Evolutionary conservation across 2,329 filamentous ascomycete species (phyloP).

Genomic region (Shiraia bambusicola): DNA sequence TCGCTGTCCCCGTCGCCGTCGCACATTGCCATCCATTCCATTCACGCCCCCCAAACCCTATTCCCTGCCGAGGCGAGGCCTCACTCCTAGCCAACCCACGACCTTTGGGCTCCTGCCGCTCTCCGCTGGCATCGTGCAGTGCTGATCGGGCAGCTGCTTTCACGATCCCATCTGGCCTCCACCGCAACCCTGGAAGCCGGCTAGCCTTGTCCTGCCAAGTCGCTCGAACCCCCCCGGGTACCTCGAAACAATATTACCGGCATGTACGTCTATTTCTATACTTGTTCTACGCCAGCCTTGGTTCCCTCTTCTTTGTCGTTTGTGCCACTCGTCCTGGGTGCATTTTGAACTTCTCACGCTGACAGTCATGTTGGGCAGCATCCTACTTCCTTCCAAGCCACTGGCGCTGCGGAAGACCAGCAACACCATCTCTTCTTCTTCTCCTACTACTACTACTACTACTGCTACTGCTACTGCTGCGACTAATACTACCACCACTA

Average conservation of each 20-base stretch:
- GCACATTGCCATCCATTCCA: too few species aligned
- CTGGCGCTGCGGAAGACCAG: conserved; percentile 16
- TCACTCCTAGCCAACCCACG: conserved; percentile 10
- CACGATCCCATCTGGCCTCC: conserved; percentile 6
- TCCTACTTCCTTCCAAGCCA: conserved; percentile 29
- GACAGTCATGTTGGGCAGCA: conserved; percentile 39
- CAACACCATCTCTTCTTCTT: conserved; percentile 14
- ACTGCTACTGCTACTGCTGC: too few species aligned
- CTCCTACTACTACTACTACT: too few species aligned
- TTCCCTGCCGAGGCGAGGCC: neutral
- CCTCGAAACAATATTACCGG: conserved; percentile 18
- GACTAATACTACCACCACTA: too few species aligned
- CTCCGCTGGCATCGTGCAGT: conserved; percentile 14
- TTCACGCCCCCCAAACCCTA: conserved; percentile 1
- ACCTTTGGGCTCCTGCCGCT: too few species aligned
- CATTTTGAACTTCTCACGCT: conserved; percentile 20
- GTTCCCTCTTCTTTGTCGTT: conserved; percentile 13
- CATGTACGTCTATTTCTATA: conserved; percentile 40
- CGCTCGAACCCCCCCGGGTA: conserved; percentile 2
- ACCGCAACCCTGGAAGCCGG: conserved; percentile 10
- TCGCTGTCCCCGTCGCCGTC: too few species aligned
- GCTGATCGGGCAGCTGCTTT: conserved; percentile 14
- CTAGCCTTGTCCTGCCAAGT: conserved; percentile 7
- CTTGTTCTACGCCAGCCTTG: conserved; percentile 23
- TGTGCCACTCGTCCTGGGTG: conserved; percentile 11